A percentile compares a stretch with the other conserved stretches of the same genome.
Evolutionary conservation across 352 stramenopile genomes (phyloP).

Genomic region (Phytophthora tubulina): DNA sequence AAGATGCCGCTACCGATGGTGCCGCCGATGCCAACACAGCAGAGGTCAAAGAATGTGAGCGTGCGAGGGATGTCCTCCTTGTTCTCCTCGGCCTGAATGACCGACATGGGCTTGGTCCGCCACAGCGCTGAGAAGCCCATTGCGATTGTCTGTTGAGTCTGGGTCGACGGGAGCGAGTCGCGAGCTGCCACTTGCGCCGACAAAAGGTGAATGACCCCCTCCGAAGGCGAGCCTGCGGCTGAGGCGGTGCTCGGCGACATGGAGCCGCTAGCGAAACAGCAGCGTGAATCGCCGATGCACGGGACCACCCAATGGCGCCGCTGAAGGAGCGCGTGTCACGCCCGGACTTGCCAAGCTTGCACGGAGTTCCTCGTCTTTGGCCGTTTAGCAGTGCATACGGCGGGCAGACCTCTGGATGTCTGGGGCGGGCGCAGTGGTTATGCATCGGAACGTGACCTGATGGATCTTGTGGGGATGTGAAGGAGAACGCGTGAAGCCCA

Average conservation of each 20-base stretch:
- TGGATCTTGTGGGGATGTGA: constrained; percentile 29
- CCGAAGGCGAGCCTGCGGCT: not conserved
- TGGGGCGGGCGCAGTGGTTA: constrained; percentile 21
- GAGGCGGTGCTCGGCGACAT: constrained; percentile 26
- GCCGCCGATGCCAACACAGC: constrained; percentile 88
- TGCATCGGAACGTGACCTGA: constrained; percentile 19
- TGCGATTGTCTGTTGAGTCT: constrained; percentile 2
- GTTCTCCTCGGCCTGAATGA: constrained; percentile 69
- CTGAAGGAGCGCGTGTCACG: constrained; percentile 23
- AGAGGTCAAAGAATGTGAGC: constrained; percentile 84
- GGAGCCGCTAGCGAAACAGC: constrained; percentile 33
- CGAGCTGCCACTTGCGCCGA: constrained; percentile 11
- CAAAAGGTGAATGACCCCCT: constrained; percentile 29
- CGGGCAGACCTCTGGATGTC: constrained; percentile 34
- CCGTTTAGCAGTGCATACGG: constrained; percentile 33
- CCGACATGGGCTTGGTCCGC: constrained; percentile 63
- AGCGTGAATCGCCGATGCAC: constrained; percentile 20
- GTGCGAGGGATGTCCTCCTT: constrained; percentile 54
- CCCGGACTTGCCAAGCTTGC: constrained; percentile 14
- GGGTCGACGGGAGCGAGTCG: not conserved
- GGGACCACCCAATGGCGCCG: constrained; percentile 30
- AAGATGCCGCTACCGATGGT: constrained; percentile 93
- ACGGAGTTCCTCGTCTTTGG: constrained; percentile 31
- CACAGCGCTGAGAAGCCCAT: constrained; percentile 45
- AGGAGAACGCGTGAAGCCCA: too few relatives aligned